Evolutionary conservation across 805 yeast species (phyloP), one percentile per base, ranked within the genome.

Genomic region (Metschnikowia matae): DNA sequence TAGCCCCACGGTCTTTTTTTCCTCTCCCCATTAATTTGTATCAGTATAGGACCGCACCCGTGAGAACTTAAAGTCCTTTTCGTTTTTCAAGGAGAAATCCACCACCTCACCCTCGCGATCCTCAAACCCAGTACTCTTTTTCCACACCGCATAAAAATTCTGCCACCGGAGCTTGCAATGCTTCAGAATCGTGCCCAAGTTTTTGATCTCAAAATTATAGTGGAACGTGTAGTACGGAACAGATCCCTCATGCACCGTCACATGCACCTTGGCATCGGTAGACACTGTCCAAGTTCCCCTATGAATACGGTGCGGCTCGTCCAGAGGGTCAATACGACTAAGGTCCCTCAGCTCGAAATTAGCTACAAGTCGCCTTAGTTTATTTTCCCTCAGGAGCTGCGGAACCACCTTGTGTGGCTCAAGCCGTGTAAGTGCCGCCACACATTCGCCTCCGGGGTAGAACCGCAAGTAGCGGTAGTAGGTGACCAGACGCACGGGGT

Each of bases 381-480:
- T 43, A 53, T 62, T 64, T 31, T 51, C 45, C 44, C 55, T 61
- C 72, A 65, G 73, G 46, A 87, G 74, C 47, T 69, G 70, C 3
- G 85, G 85, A 2, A 91, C 84, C 1, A 90, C 83, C 40, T 69
- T 65, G 2, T 66, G 63, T 0, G 98, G 98, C 59, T 87, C 92
- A 48, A 81, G 74, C 3, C 85, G 78, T 0, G 95, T 80, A 26
- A 89, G 75, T 29, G 87, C 75, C 61, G 86, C 81, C 40, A 87
- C 68, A 52, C 89, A 85, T 1, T 78, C 70, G 0, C 98, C 97
- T 61, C 87, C 86, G 0, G 84, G 84, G 63, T 77, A 87, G 61
- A 92, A 90, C 54, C 97, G 74, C 34, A 85, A 67, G 65, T 90
- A 94, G 54, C 99, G 72, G 63, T 89, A 92, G 62, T 92, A 92